Evolutionary conservation across 78 protist species (phyloP), one percentile per base, ranked within the genome.

Genomic region (Monocercomonoides exilis): DNA sequence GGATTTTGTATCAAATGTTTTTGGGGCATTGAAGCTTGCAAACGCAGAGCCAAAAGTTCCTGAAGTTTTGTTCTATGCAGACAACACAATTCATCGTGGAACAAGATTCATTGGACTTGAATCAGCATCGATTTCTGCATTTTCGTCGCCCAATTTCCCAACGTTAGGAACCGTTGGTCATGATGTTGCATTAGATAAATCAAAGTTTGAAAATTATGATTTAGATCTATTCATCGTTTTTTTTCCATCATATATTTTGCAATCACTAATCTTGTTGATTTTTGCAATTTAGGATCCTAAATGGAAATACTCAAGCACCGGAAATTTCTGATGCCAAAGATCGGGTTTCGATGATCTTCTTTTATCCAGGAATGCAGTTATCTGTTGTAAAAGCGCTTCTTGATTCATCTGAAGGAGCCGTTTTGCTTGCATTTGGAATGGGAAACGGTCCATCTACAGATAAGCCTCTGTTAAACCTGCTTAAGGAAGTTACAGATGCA

Each of bases 361-460:
- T 54, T 21, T 54, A 54, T 54, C 70, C 70, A 29, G 70, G 70
- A 21, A 54, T 54, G 70, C 70, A 54, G 21, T 11, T 21, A 11
- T 21, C 21, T 21, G 38, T 54, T 21, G 11, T 54, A 11, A 54
- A 54, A 29, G 11, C 70, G 11, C 70, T 54, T 11, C 70, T 54
- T 11, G 21, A 54, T 29, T 29, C 11, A 29, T 11, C 70, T 11
- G 21, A 86, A 45, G 88, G 84, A 4, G 70, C 77, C 29, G 88
- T 86, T 1, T 21, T 86, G 11, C 63, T 86, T 33, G 88, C 81
- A 33, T 86, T 4, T 54, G 88, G 88, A 2, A 86, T 44, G n/a
- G 88, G 88, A 1, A 86, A 86, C 44, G 88, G 88, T 45, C 88
- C 88, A 32, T 6, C 5, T 11, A 32, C 1, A 3, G 77, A 86